Base-by-base conservation (phyloP, 768 basidiomycete genomes). In the Lentinula raphanica region DNA sequence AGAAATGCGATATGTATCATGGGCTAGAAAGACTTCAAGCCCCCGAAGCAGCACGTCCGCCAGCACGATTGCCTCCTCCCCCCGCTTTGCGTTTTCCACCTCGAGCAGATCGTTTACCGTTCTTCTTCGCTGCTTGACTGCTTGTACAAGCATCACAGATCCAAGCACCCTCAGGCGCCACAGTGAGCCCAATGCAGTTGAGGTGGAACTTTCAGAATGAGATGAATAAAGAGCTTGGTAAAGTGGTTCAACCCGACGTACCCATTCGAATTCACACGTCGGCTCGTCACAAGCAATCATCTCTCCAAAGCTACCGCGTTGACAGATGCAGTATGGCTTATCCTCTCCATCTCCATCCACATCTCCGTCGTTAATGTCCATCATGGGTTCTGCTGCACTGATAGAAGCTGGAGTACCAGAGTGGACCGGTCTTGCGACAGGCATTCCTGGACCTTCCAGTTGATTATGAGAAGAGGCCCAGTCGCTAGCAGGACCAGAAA, bases 231-330 rank as follows among this genome's bases (percentile, higher is more conserved):
- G 54, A 51, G n/a, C 17, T 29, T 25, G 51, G 13, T 49, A 48
- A 39, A 25, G 46, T 54, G 55, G 45, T 38, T 62, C 54, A 35
- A 54, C 49, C 53, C 55, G 55, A 86, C 90, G 68, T 64, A 95
- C 94, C 94, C 94, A 97, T 87, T 95, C 93, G 58, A 79, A 77
- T 64, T 87, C 84, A 73, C 94, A 96, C 45, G 79, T 77, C 17
- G 76, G 74, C 65, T 87, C 90, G 69, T 97, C 94, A 69, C 94
- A 97, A 23, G 87, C 94, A 64, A 97, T 91, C 94, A 97, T 96
- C 74, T 94, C 89, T 36, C 94, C 94, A 64, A 88, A 94, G 66
- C 91, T 93, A 59, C 85, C 79, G 17, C 88, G 77, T 63, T 90
- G 79, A 70, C 94, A 98, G 76, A 86, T 80, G 72, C 94, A 98